Conservation (phyloP, 2,329 filamentous ascomycete genomes). For the Colletotrichum falcatum region DNA sequence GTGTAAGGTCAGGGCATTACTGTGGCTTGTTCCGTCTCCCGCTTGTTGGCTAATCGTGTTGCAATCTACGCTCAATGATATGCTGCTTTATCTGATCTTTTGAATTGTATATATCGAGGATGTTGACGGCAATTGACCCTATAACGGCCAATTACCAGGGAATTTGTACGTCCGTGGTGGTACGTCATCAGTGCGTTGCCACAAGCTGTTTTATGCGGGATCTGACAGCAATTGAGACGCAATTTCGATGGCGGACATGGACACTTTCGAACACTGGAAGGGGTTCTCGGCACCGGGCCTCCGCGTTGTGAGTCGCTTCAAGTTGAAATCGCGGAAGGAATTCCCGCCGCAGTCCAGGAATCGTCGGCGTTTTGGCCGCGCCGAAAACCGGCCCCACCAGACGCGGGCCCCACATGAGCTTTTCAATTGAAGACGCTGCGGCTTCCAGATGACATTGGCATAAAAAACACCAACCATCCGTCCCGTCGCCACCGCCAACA, state of each 20-base stretch:
- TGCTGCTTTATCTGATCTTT: fast-evolving
- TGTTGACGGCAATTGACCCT: no score
- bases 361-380: background rate
- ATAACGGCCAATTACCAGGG: background rate
- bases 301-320: background rate
- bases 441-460: slow-evolving; percentile 25
- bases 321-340: no score
- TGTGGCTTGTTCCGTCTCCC: background rate
- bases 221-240: background rate
- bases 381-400: slow-evolving; percentile 33
- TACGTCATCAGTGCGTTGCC: background rate
- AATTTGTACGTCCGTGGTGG: background rate
- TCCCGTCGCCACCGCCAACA: slow-evolving; percentile 9
- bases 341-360: background rate
- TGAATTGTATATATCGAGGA: background rate
- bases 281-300: background rate
- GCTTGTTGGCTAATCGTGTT: no score
- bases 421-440: slow-evolving; percentile 29
- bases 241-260: background rate
- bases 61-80: background rate
- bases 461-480: background rate
- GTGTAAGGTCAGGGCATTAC: background rate
- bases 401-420: slow-evolving; percentile 31
- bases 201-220: background rate
- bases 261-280: background rate